Base-by-base conservation (phyloP, 306 rosid genomes). In the Notholithocarpus densiflorus region DNA sequence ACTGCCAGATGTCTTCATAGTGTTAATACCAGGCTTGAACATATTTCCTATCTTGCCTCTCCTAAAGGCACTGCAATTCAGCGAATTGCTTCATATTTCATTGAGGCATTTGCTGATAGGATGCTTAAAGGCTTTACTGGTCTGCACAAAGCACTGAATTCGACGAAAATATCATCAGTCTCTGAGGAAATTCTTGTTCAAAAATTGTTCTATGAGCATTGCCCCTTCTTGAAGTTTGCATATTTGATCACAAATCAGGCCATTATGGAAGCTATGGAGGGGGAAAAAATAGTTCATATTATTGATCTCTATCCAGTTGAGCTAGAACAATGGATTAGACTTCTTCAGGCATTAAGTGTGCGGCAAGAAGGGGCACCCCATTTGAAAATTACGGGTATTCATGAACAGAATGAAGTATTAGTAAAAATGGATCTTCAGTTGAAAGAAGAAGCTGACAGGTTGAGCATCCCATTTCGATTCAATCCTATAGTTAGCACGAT, bases 261-360 rank as follows among this genome's bases (percentile, higher is more conserved):
- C 20, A 94, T 94, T 61, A 56, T 91, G 3, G 97, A 94, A 79
- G 87, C 93, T 0, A 92, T 94, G 97, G 93, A 91, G 53, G 88
- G 88, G n/a, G 98, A 94, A 82, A 80, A 76, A 32, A 73, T 88
- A 59, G 87, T 94, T 78, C 98, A 94, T 32, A 89, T 94, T 10
- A 87, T 94, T 75, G 98, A 94, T 87, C 90, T 94, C 20, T 86
- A 91, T 56, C 86, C 93, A 29, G 89, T 83, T 71, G 93, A 94
- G 73, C 97, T 97, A 31, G 91, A 91, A 0, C 98, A 94, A 66
- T 92, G 97, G 98, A 80, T 91, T 57, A 82, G 91, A 77, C 88
- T 94, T 70, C 69, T 94, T 18, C 88, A 76, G 45, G 89, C 89
- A 2, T 77, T 94, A 10, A 89, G 80, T 70, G 80, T 81, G 23